Evolutionary conservation across 768 basidiomycete species (phyloP).

Genomic region (Sporobolomyces phaffii): DNA sequence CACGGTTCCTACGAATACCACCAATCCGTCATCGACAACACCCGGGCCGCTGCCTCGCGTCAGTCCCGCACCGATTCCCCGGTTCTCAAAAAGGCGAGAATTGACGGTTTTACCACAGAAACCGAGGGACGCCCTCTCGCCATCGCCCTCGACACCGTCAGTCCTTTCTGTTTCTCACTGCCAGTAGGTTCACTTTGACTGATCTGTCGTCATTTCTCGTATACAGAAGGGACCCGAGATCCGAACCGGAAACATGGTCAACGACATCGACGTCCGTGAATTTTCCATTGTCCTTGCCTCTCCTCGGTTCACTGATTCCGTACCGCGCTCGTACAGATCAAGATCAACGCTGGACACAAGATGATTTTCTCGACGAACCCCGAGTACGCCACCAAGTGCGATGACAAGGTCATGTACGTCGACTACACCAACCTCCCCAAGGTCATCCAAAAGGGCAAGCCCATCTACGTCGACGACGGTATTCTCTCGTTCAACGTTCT

Average conservation of each 20-base stretch:
- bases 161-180: too few species aligned
- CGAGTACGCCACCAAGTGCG: constrained; percentile 69
- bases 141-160: constrained; percentile 91
- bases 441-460: constrained; percentile 93
- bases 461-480: constrained; percentile 97
- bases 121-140: constrained; percentile 83
- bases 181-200: too few species aligned
- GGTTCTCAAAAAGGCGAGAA: neutral
- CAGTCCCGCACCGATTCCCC: constrained; percentile 41
- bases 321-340: constrained; percentile 53
- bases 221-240: constrained; percentile 97
- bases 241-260: constrained; percentile 86
- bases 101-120: constrained; percentile 49
- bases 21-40: constrained; percentile 98
- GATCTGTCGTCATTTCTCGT: too few species aligned
- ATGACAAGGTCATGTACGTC: constrained; percentile 78
- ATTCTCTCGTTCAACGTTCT: constrained; percentile 43
- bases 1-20: constrained; percentile 98
- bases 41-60: constrained; percentile 76
- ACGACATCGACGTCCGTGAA: constrained; percentile 65
- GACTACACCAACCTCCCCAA: constrained; percentile 95
- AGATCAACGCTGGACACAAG: constrained; percentile 84
- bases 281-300: neutral
- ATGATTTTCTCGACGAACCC: constrained; percentile 82
- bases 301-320: too few species aligned